A percentile compares a stretch with the other conserved stretches of the same genome.
Conservation (phyloP, 352 stramenopile genomes). For the Globisporangium barbulae region DNA sequence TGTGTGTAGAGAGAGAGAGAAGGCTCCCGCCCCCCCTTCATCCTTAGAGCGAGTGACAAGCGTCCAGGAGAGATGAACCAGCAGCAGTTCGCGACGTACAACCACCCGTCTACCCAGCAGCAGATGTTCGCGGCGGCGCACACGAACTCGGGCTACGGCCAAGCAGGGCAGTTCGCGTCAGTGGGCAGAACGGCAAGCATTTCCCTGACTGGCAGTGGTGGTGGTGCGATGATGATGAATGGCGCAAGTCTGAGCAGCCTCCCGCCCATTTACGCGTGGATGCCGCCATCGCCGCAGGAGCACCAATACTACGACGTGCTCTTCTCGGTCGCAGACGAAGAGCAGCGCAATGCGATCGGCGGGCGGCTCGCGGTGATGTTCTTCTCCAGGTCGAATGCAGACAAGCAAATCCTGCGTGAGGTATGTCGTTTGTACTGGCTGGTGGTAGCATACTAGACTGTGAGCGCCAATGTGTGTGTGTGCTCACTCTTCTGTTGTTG, state of each 20-base stretch:
- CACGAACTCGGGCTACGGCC: slow-evolving; percentile 27
- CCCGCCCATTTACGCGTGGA: slow-evolving; percentile 44
- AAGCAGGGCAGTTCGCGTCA: slow-evolving; percentile 34
- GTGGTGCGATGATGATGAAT: slow-evolving; percentile 4
- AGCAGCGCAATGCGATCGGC: slow-evolving; percentile 78
- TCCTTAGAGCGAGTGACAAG: neutral
- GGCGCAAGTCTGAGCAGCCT: neutral
- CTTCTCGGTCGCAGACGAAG: slow-evolving; percentile 88
- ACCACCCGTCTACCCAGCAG: slow-evolving; percentile 27
- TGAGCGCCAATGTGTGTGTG: neutral
- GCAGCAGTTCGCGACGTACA: slow-evolving; percentile 60
- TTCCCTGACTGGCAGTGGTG: neutral
- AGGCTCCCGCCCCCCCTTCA: neutral
- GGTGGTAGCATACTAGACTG: neutral
- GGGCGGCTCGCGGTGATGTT: slow-evolving; percentile 91
- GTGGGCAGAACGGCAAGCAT: slow-evolving; percentile 28
- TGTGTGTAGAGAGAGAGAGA: neutral
- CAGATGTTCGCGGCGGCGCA: slow-evolving; percentile 38
- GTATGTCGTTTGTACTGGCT: slow-evolving; percentile 19
- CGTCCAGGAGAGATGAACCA: slow-evolving; percentile 30
- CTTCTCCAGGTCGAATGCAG: slow-evolving; percentile 90
- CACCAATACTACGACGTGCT: slow-evolving; percentile 90
- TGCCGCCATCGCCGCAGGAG: slow-evolving; percentile 54
- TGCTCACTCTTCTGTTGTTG: neutral
- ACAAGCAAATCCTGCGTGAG: slow-evolving; percentile 77